Evolutionary conservation across 2,329 filamentous ascomycete species (phyloP).

Genomic region (Acrocalymma vagum): DNA sequence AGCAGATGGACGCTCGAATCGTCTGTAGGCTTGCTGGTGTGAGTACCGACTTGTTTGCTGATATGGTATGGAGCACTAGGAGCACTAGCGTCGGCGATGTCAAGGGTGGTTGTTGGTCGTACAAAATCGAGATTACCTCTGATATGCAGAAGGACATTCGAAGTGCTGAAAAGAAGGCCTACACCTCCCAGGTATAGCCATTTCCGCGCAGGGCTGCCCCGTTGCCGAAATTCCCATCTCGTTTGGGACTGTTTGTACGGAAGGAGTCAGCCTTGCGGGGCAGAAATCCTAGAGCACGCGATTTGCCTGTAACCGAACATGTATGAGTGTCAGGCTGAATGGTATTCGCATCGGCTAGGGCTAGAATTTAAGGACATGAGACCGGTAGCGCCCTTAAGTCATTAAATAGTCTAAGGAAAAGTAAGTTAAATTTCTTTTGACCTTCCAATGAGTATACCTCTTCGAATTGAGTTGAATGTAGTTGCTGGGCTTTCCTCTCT

Average conservation of each 20-base stretch:
- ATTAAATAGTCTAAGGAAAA: too few species aligned
- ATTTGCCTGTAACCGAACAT: too few species aligned
- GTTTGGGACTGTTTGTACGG: slow-evolving; percentile 94
- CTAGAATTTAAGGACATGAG: too few species aligned
- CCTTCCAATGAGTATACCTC: too few species aligned
- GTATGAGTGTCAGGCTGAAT: too few species aligned
- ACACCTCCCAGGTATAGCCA: slow-evolving; percentile 99
- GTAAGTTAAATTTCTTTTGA: too few species aligned
- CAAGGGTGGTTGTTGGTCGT: slow-evolving; percentile 92
- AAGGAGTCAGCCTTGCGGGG: slow-evolving; percentile 90
- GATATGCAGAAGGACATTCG: slow-evolving; percentile 87
- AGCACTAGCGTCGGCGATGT: slow-evolving; percentile 77
- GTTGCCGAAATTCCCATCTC: slow-evolving; percentile 96
- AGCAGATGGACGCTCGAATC: too few species aligned
- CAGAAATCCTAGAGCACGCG: slow-evolving; percentile 96
- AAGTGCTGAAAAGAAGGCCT: slow-evolving; percentile 94
- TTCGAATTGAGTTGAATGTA: too few species aligned
- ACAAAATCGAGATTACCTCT: slow-evolving; percentile 78
- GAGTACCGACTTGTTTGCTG: slow-evolving; percentile 93
- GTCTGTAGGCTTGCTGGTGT: slow-evolving; percentile 77
- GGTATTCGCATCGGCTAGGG: too few species aligned
- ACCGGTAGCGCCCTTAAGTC: too few species aligned
- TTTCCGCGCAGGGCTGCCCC: slow-evolving; percentile 91
- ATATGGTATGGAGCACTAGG: slow-evolving; percentile 92
- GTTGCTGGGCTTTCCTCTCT: too few species aligned